phyloP scores from a whole-genome alignment of 495 filamentous ascomycete genomes.

The Penicillium ochrochloron region DNA sequence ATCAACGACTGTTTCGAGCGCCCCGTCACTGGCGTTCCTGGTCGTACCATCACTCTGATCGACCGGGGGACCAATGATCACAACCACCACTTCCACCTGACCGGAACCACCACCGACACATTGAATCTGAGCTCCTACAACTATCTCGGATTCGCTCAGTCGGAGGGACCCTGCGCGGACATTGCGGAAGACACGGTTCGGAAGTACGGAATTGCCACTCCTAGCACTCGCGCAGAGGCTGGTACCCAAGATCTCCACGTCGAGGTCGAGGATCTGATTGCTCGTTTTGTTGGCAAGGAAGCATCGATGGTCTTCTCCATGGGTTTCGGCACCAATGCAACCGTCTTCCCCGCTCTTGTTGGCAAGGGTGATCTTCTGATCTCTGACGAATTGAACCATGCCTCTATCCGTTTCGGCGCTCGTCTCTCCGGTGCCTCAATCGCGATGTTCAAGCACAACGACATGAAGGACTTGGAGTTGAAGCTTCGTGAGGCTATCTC shows the following conservation, averaged over 20 bases:
- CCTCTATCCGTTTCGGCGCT: conserved; percentile 93
- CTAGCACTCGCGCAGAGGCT: conserved; percentile 79
- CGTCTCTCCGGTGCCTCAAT: conserved; percentile 95
- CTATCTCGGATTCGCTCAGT: conserved; percentile 97
- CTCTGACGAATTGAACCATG: conserved; percentile 96
- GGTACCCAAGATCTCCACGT: conserved; percentile 86
- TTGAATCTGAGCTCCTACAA: conserved; percentile 99
- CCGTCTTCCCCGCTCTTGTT: conserved; percentile 86
- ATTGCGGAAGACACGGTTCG: conserved; percentile 82
- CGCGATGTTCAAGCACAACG: conserved; percentile 94
- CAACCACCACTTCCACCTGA: conserved; percentile 84
- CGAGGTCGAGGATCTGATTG: conserved; percentile 88
- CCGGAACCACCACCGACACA: conserved; percentile 91
- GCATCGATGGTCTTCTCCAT: conserved; percentile 97
- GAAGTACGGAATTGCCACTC: conserved; percentile 80
- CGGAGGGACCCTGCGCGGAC: conserved; percentile 95
- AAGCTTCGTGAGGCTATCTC: conserved; percentile 89
- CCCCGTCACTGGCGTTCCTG: conserved; percentile 90
- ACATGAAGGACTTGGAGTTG: conserved; percentile 84
- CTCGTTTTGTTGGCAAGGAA: conserved; percentile 90
- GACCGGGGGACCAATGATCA: conserved; percentile 87
- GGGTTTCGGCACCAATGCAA: conserved; percentile 95
- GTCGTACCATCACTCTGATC: conserved; percentile 88
- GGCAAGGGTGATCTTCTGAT: conserved; percentile 91
- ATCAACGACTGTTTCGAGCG: conserved; percentile 97